Evolutionary conservation across 768 basidiomycete species (phyloP), one percentile per base, ranked within the genome.

Genomic region (Hortiboletus campestris): DNA sequence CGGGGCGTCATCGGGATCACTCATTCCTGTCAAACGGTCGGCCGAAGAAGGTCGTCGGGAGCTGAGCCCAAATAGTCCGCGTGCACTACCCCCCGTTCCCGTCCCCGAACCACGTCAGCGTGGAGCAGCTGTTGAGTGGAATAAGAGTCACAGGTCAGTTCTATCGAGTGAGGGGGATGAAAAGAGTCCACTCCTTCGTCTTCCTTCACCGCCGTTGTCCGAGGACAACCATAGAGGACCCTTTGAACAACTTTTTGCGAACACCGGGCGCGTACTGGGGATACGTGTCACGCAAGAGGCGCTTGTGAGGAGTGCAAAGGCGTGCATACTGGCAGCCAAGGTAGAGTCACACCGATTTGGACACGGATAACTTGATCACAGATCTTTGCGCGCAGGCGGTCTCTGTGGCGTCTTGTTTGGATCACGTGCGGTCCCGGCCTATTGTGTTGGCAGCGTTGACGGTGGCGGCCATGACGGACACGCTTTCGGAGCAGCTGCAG

Each of bases 381-480:
- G 46, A 48, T 25, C 42, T 22, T 9, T 36, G 16, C n/a, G 4
- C 32, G 0, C 47, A 69, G 64, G 63, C 72, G 8, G 51, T 71
- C 35, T 73, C 67, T 13, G 38, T 67, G 20, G 52, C 55, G 16
- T 61, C 59, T 14, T 56, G 41, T 22, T 69, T 64, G 60, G 62
- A 65, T 16, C 32, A 49, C 8, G 34, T 71, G 51, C 70, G 40
- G 31, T 66, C 64, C 8, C 68, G 68, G 36, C 62, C 67, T 2
- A 50, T 67, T 28, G 48, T 72, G 5, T 44, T 71, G 49, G 67
- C 54, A 0, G 50, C 63, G 14, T 64, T 77, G 38, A 66, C 73
- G 9, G 57, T 63, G 2, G 71, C 77, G 2, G 79, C 79, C 2
- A 61, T 81, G 28, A 53, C 70, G 20, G 82, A 84, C 67, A 79